A percentile compares a stretch with the other conserved stretches of the same genome.
These are phyloP conservation scores for Iberis pinnata DNA, from an alignment of 345 rosid species.

Conservation along the genomic window DNA sequence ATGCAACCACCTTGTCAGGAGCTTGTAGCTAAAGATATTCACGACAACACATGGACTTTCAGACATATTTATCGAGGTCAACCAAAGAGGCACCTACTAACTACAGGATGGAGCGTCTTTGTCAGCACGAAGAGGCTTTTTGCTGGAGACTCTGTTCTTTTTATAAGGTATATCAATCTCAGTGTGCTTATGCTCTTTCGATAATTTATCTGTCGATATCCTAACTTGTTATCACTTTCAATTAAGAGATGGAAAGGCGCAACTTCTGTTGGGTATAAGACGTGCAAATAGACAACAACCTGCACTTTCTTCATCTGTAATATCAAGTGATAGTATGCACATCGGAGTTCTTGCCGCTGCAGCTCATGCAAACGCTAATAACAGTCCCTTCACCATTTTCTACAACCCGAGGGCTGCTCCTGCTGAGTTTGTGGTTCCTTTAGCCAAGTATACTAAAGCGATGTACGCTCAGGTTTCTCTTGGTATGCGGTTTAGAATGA, in stretches of 20 bases:
- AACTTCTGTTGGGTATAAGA: constrained; percentile 78
- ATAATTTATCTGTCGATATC: constrained; percentile 5
- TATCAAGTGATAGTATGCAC: constrained; percentile 99
- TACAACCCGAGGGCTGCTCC: constrained; percentile 98
- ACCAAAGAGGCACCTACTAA: constrained; percentile 82
- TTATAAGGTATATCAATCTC: constrained; percentile 54
- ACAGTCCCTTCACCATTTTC: constrained; percentile 83
- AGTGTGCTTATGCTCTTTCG: constrained; percentile 8
- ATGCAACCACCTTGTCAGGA: constrained; percentile 97
- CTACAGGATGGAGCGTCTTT: constrained; percentile 96
- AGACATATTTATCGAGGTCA: constrained; percentile 97
- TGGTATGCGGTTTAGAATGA: constrained; percentile 96
- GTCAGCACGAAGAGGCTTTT: constrained; percentile 87
- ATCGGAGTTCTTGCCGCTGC: constrained; percentile 99
- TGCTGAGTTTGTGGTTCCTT: constrained; percentile 90
- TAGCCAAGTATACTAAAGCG: constrained; percentile 86
- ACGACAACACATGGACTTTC: constrained; percentile 74
- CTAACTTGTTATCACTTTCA: constrained; percentile 12
- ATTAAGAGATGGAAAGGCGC: constrained; percentile 85
- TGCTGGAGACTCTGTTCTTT: constrained; percentile 92
- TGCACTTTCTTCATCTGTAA: constrained; percentile 85
- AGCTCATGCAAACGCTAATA: constrained; percentile 95
- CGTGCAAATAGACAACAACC: constrained; percentile 88
- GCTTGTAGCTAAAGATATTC: constrained; percentile 85
- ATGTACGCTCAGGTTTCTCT: constrained; percentile 82